Evolutionary conservation across 371 early-diverging fungal species (phyloP), one percentile per base, ranked within the genome.

Genomic region (Basidiobolus heterosporus): DNA sequence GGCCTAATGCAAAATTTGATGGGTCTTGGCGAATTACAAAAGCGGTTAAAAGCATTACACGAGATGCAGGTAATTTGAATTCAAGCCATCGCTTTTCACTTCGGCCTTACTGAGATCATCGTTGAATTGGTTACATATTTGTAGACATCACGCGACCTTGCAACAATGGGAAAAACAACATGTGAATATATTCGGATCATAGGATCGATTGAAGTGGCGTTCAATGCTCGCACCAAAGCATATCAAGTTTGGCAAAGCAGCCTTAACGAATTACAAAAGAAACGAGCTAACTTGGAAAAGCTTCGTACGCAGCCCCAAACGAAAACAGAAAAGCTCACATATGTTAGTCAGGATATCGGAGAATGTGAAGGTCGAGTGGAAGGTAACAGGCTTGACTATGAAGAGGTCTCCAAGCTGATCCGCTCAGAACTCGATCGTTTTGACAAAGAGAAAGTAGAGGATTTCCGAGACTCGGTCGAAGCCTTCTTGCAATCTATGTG

Each of bases 121-220:
- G n/a, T n/a, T n/a, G n/a, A n/a, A n/a, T 24, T 14, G 30, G 9
- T 9, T 9, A 30, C 3, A 9, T 30, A 3, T 30, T 30, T 9
- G 9, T 30, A 30, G 30, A 30, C 30, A 24, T 45, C 45, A 11
- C 64, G 70, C 44, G 90, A 91, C 59, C 67, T 85, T 13, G 55
- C 69, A 14, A 72, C 82, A 2, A 55, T 90, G 43, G 80, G 75
- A 57, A 71, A 79, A 40, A 88, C 80, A 0, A 80, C 84, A 38
- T 88, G 89, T 51, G 90, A 90, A 55, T 85, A 91, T 53, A 72
- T 90, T 51, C 78, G 89, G n/a, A 72, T 83, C 48, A 83, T 90
- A 47, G 82, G 78, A 2, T 78, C 88, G 0, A 82, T 85, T 50
- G 70, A 74, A 75, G 56, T 74, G 47, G 72, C 88, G 13, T 86